These are phyloP conservation scores for Xylaria sp. DNA, from an alignment of 2,329 filamentous ascomycete species.

Conservation along the genomic window DNA sequence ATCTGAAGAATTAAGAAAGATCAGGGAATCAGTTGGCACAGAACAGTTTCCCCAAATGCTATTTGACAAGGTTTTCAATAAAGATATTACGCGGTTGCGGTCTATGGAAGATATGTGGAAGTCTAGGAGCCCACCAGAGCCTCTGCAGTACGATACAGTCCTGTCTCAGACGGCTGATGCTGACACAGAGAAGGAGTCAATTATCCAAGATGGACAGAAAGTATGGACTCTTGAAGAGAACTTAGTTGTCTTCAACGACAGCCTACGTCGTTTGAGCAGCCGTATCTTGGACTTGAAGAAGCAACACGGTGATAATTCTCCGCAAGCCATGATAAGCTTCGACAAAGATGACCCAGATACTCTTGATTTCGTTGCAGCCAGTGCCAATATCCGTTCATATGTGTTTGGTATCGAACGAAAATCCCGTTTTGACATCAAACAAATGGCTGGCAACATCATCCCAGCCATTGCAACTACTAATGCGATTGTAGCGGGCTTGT, in stretches of 20 bases:
- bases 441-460: conserved; percentile 99
- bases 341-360: conserved; percentile 98
- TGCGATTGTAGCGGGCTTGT: conserved; percentile 92
- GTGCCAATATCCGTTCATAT: conserved; percentile 86
- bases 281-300: conserved; percentile 74
- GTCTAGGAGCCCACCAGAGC: conserved; percentile 76
- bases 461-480: conserved; percentile 98
- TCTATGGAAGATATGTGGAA: conserved; percentile 99
- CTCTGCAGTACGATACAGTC: conserved; percentile 75
- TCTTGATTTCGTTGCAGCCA: conserved; percentile 91
- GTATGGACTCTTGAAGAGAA: conserved; percentile 88
- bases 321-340: conserved; percentile 78
- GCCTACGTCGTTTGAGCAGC: conserved; percentile 79
- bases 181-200: conserved; percentile 63
- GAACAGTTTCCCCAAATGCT: conserved; percentile 80
- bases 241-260: conserved; percentile 86
- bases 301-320: conserved; percentile 56
- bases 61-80: conserved; percentile 91
- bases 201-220: conserved; percentile 75
- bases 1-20: conserved; percentile 82
- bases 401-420: conserved; percentile 90
- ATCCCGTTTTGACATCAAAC: conserved; percentile 96
- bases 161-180: conserved; percentile 62
- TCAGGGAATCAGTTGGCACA: conserved; percentile 83
- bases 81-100: conserved; percentile 83